Percentiles rank a stretch among this genome's conserved stretches.
phyloP scores from a whole-genome alignment of 2,329 filamentous ascomycete genomes.

The Cadophora malorum region DNA sequence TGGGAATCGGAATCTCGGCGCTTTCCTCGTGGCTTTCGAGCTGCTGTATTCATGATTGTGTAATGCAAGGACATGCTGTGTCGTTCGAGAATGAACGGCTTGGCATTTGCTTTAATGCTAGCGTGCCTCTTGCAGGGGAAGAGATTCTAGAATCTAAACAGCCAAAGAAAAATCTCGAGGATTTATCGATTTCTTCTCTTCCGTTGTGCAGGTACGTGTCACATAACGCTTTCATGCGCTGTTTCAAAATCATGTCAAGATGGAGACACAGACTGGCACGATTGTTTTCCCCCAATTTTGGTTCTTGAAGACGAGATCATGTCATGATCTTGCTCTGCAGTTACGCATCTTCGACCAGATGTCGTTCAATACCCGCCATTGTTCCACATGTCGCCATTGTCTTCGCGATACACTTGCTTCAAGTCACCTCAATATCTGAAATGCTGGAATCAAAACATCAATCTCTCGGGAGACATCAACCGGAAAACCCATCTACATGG shows the following conservation, averaged over 20 bases:
- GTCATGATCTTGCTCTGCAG: background rate
- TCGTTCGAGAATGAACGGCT: background rate
- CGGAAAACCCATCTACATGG: background rate
- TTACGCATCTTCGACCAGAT: background rate
- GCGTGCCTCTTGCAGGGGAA: background rate
- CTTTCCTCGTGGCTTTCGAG: background rate
- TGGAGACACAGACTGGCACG: background rate
- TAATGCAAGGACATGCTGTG: background rate
- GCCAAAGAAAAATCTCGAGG: background rate
- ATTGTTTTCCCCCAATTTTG: background rate
- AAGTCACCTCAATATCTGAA: background rate
- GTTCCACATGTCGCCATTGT: background rate
- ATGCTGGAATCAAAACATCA: background rate
- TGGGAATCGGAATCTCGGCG: background rate
- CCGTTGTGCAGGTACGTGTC: background rate
- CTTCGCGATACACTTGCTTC: background rate
- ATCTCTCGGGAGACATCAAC: background rate
- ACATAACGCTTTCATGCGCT: background rate
- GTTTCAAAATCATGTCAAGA: background rate
- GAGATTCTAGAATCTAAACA: background rate
- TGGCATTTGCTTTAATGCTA: background rate
- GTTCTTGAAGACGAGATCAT: background rate
- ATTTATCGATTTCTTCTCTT: background rate
- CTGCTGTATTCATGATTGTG: background rate
- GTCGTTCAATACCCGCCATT: background rate